Base-by-base conservation (phyloP, 169 alveolate species). In the Cystoisospora suis region DNA sequence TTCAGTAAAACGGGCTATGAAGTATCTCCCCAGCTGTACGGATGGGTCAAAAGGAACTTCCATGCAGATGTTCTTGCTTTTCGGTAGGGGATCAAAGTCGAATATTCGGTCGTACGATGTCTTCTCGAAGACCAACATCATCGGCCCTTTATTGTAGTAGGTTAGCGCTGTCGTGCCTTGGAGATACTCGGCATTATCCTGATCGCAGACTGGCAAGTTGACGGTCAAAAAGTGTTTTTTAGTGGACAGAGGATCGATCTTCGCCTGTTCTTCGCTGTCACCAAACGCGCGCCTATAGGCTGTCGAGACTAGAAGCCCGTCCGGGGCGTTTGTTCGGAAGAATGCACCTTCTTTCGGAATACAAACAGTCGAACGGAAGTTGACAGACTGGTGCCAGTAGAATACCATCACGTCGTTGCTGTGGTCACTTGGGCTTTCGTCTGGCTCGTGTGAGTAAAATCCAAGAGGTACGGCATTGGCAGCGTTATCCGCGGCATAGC, bases 41-140 rank as follows among this genome's bases (percentile, higher is more conserved):
- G 36, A 36, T 15, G 77, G 77, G 12, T 65, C 77, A 65, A 65
- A 65, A 36, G 77, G 77, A 15, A 65, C 77, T 65, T 65, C 77
- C 1, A 3, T 2, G 42, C 77, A 65, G 15, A 44, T 32, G 77
- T 32, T 44, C 2, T 36, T 32, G 4, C 5, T 20, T n/a, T 32
- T 12, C 12, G 77, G 77, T 36, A 65, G 77, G 23, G n/a, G n/a
- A n/a, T n/a, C n/a, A n/a, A n/a, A n/a, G n/a, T n/a, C n/a, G n/a
- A n/a, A n/a, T n/a, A n/a, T n/a, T n/a, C n/a, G n/a, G n/a, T n/a
- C n/a, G n/a, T n/a, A n/a, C n/a, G n/a, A n/a, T n/a, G n/a, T n/a
- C n/a, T n/a, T n/a, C n/a, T n/a, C n/a, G n/a, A n/a, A n/a, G n/a
- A n/a, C n/a, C n/a, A n/a, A n/a, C n/a, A n/a, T n/a, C n/a, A n/a